Percentiles rank a stretch among this genome's conserved stretches.
phyloP scores from a whole-genome alignment of 2,329 filamentous ascomycete species.

The Byssochlamys sp. region DNA sequence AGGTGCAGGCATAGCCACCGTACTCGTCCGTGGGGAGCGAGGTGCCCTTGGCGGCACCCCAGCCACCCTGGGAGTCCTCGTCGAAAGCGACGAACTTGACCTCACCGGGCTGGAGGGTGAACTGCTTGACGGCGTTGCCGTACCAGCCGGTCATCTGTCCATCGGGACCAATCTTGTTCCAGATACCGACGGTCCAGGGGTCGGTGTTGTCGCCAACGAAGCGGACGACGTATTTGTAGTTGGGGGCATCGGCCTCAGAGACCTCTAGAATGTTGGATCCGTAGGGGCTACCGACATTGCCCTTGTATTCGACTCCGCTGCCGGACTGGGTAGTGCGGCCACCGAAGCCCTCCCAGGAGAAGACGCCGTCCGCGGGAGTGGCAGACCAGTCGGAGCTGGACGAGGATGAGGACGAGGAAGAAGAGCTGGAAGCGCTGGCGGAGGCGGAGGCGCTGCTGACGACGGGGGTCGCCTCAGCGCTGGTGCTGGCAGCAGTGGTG shows the following conservation, averaged over 20 bases:
- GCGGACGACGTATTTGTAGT: constrained; percentile 29
- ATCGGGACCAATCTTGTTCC: constrained; percentile 30
- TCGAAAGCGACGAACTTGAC: constrained; percentile 31
- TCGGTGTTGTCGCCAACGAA: constrained; percentile 23
- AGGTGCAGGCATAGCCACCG: constrained; percentile 29
- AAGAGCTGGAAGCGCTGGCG: constrained; percentile 1
- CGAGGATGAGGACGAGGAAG: constrained; percentile 4
- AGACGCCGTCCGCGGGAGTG: neutral
- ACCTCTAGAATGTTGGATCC: constrained; percentile 34
- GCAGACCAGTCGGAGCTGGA: constrained; percentile 15
- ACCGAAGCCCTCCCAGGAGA: constrained; percentile 23
- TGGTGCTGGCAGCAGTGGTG: constrained; percentile 5
- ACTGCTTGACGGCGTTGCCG: constrained; percentile 23
- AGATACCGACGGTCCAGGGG: constrained; percentile 30
- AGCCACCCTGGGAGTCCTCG: constrained; percentile 27
- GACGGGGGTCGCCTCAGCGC: constrained; percentile 7
- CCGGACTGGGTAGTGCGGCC: constrained; percentile 10
- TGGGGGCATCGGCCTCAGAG: constrained; percentile 18
- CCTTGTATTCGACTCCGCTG: constrained; percentile 18
- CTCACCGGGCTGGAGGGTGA: constrained; percentile 21
- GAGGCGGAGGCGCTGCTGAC: neutral
- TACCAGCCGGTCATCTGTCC: constrained; percentile 25
- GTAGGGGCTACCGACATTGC: constrained; percentile 30
- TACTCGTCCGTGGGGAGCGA: constrained; percentile 16
- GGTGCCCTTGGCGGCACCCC: constrained; percentile 21